Base-by-base conservation (phyloP, 2,329 filamentous ascomycete genomes). In the Neofusicoccum parvum region DNA sequence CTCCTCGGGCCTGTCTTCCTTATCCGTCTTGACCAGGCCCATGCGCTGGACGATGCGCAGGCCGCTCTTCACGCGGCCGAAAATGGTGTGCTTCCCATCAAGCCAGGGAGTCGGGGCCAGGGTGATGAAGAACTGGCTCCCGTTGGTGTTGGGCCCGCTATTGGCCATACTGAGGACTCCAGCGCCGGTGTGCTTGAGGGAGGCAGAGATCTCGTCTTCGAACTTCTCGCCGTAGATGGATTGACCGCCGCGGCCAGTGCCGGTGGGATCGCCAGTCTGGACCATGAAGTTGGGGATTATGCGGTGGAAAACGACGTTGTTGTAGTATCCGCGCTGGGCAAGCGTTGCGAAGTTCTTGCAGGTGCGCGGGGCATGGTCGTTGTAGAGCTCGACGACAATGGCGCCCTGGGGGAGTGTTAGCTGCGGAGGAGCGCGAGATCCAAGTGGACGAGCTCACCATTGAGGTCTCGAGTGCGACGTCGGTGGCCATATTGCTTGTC, bases 141-240 rank as follows among this genome's bases (percentile, higher is more conserved):
- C 94, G 78, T 98, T 98, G 41, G 94, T 96, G 78, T 98, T 88
- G 9, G 92, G 92, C 0, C 95, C 95, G 15, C 89, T 88, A 80
- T 99, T 99, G 67, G 95, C 95, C 95, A 99, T 99, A 80, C 89
- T 93, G 72, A 99, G 81, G n/a, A 98, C 85, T 1, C 94, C 94
- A 3, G 94, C 94, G 43, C 94, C 94, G 0, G 93, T 96, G 81
- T 99, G 95, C 76, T 94, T 95, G 64, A 99, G 82, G 4, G 82
- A 81, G 2, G 88, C 80, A 53, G 86, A 82, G 72, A 98, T 94
- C 83, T 99, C 95, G 80, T 99, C 95, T 67, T 90, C 92, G 77
- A 98, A 98, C 76, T 92, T 94, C 59, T 93, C 91, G 73, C 94
- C 95, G 79, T 92, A 98, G 81, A 97, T 96, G 68, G 90, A 94